A percentile compares a stretch with the other conserved stretches of the same genome.
phyloP scores from a whole-genome alignment of 768 basidiomycete genomes.

The Suillus bovinus region DNA sequence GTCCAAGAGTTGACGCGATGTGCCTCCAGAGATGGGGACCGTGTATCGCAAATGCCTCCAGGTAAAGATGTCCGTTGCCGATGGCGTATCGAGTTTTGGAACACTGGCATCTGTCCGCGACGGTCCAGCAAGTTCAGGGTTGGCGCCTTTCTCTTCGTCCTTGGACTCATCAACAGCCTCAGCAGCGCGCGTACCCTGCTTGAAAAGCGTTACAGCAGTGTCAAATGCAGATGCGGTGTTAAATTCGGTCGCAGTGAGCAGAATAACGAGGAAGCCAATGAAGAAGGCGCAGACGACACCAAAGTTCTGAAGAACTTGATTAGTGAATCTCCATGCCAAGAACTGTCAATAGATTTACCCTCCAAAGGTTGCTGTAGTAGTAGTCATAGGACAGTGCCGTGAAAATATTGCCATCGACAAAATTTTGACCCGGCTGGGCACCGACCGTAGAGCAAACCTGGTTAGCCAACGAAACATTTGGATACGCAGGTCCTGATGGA shows the following conservation, averaged over 20 bases:
- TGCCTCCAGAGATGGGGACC: constrained; percentile 66
- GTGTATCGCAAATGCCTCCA: constrained; percentile 81
- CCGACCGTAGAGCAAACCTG: constrained; percentile 80
- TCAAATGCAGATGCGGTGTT: constrained; percentile 39
- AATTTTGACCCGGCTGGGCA: constrained; percentile 53
- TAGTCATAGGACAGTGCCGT: constrained; percentile 44
- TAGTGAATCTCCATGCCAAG: neutral
- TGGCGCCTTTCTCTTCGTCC: constrained; percentile 17
- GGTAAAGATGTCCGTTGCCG: constrained; percentile 61
- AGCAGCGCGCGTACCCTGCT: constrained; percentile 46
- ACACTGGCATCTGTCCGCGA: neutral
- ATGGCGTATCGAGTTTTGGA: constrained; percentile 6
- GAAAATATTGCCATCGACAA: constrained; percentile 63
- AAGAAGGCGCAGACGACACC: constrained; percentile 72
- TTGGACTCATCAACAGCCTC: constrained; percentile 22
- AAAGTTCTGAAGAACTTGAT: constrained; percentile 44
- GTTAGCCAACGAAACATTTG: constrained; percentile 54
- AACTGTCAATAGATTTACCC: constrained; percentile 27
- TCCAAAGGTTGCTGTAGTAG: constrained; percentile 49
- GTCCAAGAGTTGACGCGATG: constrained; percentile 57
- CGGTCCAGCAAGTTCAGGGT: neutral
- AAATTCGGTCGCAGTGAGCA: constrained; percentile 61
- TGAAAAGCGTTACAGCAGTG: constrained; percentile 60
- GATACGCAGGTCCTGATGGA: constrained; percentile 64
- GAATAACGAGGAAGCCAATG: constrained; percentile 51